These are phyloP conservation scores for Backusella liffmaniae DNA, from an alignment of 192 early-diverging fungal genomes.

Conservation along the genomic window DNA sequence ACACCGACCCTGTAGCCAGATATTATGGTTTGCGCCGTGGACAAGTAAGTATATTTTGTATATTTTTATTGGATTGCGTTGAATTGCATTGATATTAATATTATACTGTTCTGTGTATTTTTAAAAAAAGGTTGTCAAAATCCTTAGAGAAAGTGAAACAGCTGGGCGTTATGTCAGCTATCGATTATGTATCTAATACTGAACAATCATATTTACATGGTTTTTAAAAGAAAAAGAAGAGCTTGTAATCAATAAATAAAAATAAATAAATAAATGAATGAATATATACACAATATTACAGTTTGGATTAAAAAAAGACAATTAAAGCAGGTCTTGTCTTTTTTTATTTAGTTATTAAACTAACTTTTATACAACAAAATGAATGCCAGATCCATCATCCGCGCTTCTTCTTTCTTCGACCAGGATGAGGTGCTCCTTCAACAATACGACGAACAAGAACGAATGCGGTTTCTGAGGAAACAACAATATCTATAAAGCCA, in stretches of 20 bases:
- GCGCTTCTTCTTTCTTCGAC: conserved; percentile 29
- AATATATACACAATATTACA: neutral
- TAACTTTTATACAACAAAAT: neutral
- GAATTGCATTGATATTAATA: neutral
- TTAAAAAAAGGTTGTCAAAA: conserved; percentile 78
- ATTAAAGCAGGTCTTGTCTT: neutral
- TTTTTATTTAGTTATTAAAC: neutral
- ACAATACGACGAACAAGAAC: conserved; percentile 32
- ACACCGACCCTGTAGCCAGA: conserved; percentile 88
- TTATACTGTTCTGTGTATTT: neutral
- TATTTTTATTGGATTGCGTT: neutral
- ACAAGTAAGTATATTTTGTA: conserved; percentile 44
- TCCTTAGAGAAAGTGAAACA: conserved; percentile 92
- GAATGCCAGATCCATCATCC: conserved; percentile 6
- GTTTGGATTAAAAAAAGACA: neutral
- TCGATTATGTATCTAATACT: conserved; percentile 82
- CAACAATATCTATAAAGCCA: conserved; percentile 20
- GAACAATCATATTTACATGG: no score
- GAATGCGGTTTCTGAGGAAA: conserved; percentile 25
- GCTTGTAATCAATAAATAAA: neutral
- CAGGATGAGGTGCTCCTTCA: conserved; percentile 36
- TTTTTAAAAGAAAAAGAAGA: neutral
- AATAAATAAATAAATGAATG: neutral
- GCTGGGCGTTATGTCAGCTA: conserved; percentile 98
- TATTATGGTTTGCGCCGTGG: conserved; percentile 92